These are phyloP conservation scores for Colletotrichum eremochloae DNA, from an alignment of 2,329 filamentous ascomycete species.

Conservation along the genomic window DNA sequence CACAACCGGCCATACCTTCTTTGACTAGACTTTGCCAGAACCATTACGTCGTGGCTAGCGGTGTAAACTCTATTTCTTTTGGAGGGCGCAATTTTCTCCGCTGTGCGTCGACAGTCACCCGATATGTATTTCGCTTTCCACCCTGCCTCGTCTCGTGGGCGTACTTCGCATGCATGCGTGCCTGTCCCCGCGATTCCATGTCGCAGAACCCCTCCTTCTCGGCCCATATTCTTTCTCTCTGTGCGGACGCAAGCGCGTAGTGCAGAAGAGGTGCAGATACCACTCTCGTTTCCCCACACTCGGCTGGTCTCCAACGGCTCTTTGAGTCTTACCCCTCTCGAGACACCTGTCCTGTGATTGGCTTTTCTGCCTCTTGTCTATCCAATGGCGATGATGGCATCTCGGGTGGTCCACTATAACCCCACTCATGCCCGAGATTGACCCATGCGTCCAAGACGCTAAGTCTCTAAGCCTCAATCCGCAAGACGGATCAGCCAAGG, in stretches of 20 bases:
- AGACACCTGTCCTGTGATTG: constrained; percentile 11
- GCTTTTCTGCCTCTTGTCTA: neutral
- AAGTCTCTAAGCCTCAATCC: constrained; percentile 42
- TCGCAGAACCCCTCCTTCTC: neutral
- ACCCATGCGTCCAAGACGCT: constrained; percentile 33
- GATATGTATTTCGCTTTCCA: neutral
- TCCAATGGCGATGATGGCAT: constrained; percentile 27
- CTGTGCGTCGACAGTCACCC: neutral
- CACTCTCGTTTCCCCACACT: constrained; percentile 29
- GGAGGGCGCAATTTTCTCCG: neutral
- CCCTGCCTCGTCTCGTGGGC: neutral
- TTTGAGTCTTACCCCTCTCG: neutral
- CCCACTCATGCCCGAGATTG: constrained; percentile 14
- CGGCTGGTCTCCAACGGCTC: constrained; percentile 20
- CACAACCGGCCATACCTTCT: constrained; percentile 1
- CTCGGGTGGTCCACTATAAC: constrained; percentile 2
- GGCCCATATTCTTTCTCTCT: neutral
- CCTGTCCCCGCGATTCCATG: neutral
- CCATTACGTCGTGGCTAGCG: constrained; percentile 9
- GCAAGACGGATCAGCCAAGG: constrained; percentile 23
- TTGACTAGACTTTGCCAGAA: constrained; percentile 16
- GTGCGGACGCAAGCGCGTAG: neutral
- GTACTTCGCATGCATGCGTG: too few relatives aligned
- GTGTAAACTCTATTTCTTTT: constrained; percentile 6
- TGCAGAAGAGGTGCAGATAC: constrained; percentile 1